Base-by-base conservation (phyloP, 2,329 filamentous ascomycete species). In the Magnaporthiopsis poae region DNA sequence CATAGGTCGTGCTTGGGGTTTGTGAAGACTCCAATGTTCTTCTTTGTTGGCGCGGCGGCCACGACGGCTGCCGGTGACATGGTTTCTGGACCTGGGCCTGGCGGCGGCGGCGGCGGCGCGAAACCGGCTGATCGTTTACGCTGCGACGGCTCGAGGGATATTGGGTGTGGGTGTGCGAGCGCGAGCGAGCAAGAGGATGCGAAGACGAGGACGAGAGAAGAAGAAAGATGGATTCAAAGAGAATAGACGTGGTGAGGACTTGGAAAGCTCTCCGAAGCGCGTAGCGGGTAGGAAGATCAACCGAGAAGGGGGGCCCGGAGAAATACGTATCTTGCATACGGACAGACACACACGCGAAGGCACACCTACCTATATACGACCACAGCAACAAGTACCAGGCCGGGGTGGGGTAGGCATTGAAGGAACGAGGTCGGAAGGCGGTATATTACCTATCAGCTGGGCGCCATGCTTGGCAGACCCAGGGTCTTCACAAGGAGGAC, bases 1-100 rank as follows among this genome's bases (percentile, higher is more conserved):
- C 93, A 98, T 65, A 98, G 83, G 68, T 96, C 90, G 77, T 98
- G 94, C 67, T 87, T 86, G 25, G 94, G 92, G 80, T 98, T 96
- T 65, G 94, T 98, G 83, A 90, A 98, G 71, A 98, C 92, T 72
- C 92, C 94, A 75, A 98, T 96, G 80, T 98, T 98, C 67, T 90
- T 80, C 84, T 96, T 95, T 67, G 84, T 80, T 62, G 84, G 79
- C 31, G 46, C 56, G 11, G 15, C 29, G 63, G 29, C 18, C 60
- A 29, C 21, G 18, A 61, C 25, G 18, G 60, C 60, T 61, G 60
- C 60, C 18, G 60, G 60, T 21, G 29, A 61, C 60, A 61, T 61
- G 18, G 25, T 25, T 29, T 61, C n/a, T 61, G 60, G 18, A 13
- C 5, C 7, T n/a, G 46, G 46, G 46, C 5, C 21, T 56, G 21